Base-by-base conservation (phyloP, 2,329 filamentous ascomycete genomes). In the Harringtonia aguacate region DNA sequence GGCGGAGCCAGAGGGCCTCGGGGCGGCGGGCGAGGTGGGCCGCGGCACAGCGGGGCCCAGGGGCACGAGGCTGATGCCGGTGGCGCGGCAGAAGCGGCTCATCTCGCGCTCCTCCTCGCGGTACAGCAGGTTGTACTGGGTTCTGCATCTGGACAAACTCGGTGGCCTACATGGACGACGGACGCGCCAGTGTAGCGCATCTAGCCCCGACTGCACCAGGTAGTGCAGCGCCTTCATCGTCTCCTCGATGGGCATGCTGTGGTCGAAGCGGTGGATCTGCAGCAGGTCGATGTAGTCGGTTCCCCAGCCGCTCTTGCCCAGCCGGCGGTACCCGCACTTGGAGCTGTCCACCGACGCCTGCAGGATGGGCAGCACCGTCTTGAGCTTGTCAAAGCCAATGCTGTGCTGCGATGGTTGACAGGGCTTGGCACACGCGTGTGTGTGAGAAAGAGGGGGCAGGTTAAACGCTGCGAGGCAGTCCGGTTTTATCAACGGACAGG, bases 171-270 rank as follows among this genome's bases (percentile, higher is more conserved):
- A 69, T 69, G 28, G 59, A 63, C 15, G 57, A 61, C 5, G 66
- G 57, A 61, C 5, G 66, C 61, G 28, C 67, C 68, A 20, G 71
- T 61, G 48, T 70, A 70, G 6, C 65, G 58, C 8, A 75, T 71
- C 57, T 69, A 71, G 9, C 74, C n/a, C 73, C 34, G 59, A 66
- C 44, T 70, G 61, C 1, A 78, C 63, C 0, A 79, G 63, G 48
- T 78, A 73, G 42, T 79, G 70, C 9, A 77, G 56, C 3, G 72
- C 72, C 51, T 67, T 66, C 75, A 78, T 77, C 4, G 72, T 75
- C 58, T 78, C 75, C 51, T 76, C 70, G 1, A 63, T 55, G 0
- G 70, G 67, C 0, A 65, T 69, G 0, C 59, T 58, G 0, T 59
- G 58, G 49, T 79, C 75, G 41, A 72, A 64, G 8, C 75, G 65